Percentiles rank a stretch among this genome's conserved stretches.
phyloP scores from a whole-genome alignment of 2,329 filamentous ascomycete genomes.

The Aspergillus novoparasiticus region DNA sequence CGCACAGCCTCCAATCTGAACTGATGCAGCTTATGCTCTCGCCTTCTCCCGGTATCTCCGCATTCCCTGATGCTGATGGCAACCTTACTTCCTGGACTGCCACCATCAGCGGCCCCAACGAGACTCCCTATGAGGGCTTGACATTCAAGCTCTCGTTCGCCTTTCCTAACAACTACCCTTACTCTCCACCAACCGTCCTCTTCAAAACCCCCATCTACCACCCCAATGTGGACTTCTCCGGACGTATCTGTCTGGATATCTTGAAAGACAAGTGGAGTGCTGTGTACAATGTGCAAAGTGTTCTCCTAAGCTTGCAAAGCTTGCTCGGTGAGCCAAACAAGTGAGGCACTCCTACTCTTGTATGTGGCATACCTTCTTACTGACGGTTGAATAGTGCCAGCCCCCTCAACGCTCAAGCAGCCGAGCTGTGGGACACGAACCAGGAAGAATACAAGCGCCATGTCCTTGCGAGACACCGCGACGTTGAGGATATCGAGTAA shows the following conservation, averaged over 20 bases:
- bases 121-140: conserved; percentile 86
- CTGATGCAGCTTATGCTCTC: conserved; percentile 98
- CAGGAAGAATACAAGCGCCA: conserved; percentile 80
- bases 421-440: conserved; percentile 92
- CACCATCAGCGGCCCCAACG: conserved; percentile 87
- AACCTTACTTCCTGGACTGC: conserved; percentile 92
- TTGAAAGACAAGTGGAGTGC: conserved; percentile 99
- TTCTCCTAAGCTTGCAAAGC: conserved; percentile 91
- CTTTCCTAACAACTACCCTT: conserved; percentile 92
- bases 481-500: conserved; percentile 53
- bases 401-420: conserved; percentile 92
- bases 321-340: conserved; percentile 97
- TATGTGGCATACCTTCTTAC: neutral
- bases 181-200: conserved; percentile 83
- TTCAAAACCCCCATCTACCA: conserved; percentile 99
- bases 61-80: conserved; percentile 87
- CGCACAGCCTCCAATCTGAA: conserved; percentile 83
- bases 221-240: conserved; percentile 96
- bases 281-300: conserved; percentile 93
- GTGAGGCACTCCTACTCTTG: conserved; percentile 49
- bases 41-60: conserved; percentile 87
- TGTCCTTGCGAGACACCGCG: conserved; percentile 65
- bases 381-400: conserved; percentile 66
- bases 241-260: conserved; percentile 95
- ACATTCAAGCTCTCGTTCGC: conserved; percentile 89